Percentiles rank a stretch among this genome's conserved stretches.
Conservation (phyloP, 1,139 yeast species). For the Nematodospora anomalae region DNA sequence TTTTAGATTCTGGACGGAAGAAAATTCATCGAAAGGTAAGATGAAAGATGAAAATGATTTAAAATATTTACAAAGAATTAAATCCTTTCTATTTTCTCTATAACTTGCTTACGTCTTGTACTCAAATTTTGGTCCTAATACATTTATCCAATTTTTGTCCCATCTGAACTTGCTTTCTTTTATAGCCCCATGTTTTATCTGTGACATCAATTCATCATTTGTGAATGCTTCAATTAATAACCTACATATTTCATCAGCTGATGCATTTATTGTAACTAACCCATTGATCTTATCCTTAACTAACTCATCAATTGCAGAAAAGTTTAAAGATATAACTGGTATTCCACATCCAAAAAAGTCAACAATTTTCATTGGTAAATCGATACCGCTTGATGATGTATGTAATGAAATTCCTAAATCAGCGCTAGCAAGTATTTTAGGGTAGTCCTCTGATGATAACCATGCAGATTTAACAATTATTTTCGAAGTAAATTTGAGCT, state of each 20-base stretch:
- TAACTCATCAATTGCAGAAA: slow-evolving; percentile 69
- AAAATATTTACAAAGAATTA: slow-evolving; percentile 20
- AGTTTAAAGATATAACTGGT: slow-evolving; percentile 80
- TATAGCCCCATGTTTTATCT: slow-evolving; percentile 66
- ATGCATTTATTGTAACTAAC: slow-evolving; percentile 32
- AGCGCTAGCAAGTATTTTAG: slow-evolving; percentile 68
- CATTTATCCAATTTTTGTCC: slow-evolving; percentile 69
- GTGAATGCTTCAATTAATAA: slow-evolving; percentile 49
- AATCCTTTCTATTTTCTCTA: slow-evolving; percentile 14
- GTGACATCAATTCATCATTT: slow-evolving; percentile 30
- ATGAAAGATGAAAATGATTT: slow-evolving; percentile 43
- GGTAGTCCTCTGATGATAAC: slow-evolving; percentile 81
- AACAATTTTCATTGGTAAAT: slow-evolving; percentile 94
- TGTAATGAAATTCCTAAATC: slow-evolving; percentile 91
- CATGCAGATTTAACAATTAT: slow-evolving; percentile 67
- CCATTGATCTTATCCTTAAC: slow-evolving; percentile 52
- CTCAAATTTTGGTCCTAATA: slow-evolving; percentile 23
- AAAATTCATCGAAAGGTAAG: slow-evolving; percentile 25
- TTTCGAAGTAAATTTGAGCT: slow-evolving; percentile 42
- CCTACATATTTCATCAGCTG: slow-evolving; percentile 50
- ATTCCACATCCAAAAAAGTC: slow-evolving; percentile 96
- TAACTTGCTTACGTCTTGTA: slow-evolving; percentile 11
- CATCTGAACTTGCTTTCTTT: slow-evolving; percentile 67
- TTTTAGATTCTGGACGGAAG: slow-evolving; percentile 50
- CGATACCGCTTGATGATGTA: slow-evolving; percentile 88